Evolutionary conservation across 1,284 basidiomycete species (phyloP), one percentile per base, ranked within the genome.

Genomic region (Tetrapyrgos nigripes): DNA sequence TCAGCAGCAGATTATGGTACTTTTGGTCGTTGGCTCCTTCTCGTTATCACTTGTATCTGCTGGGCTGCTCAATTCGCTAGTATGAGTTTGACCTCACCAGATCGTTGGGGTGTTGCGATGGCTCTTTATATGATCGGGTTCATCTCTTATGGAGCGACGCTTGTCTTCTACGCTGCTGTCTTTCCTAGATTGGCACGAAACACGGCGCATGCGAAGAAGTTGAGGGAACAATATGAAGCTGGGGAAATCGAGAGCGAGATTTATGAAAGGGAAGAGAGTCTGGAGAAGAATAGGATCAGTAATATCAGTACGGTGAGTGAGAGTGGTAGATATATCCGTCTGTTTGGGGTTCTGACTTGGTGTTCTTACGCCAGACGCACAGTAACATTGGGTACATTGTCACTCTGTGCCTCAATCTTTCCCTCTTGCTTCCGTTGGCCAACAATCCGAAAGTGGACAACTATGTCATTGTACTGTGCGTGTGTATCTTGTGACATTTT

Each of bases 111-210:
- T 43, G 76, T 82, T 4, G 90, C 89, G 0, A 93, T 94, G 83
- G 89, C 76, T 0, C 74, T 96, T 3, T 96, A 91, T 68, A 93
- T 96, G 80, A 74, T 94, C 28, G 89, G 92, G 14, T 88, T 93
- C 71, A 87, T 92, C 52, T 81, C 84, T 0, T 91, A 91, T 64
- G 88, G 90, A 2, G 88, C 89, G 3, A 91, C 89, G 0, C 80
- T 92, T 9, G 88, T 91, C 2, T 94, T 94, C 74, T 96, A 92
- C 69, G 88, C 91, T 0, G 92, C 93, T 0, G 73, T 88, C 5
- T 95, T 96, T 70, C 93, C 93, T 1, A 85, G 91, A 13, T 82
- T 96, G 3, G 93, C 93, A 0, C 81, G 92, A 13, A 93, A 94
- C 69, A 89, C 93, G 1, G 75, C 83, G 1, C 89, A 86, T 64